These are phyloP conservation scores for Xylaria sp. DNA, from an alignment of 2,329 filamentous ascomycete genomes.

Conservation along the genomic window DNA sequence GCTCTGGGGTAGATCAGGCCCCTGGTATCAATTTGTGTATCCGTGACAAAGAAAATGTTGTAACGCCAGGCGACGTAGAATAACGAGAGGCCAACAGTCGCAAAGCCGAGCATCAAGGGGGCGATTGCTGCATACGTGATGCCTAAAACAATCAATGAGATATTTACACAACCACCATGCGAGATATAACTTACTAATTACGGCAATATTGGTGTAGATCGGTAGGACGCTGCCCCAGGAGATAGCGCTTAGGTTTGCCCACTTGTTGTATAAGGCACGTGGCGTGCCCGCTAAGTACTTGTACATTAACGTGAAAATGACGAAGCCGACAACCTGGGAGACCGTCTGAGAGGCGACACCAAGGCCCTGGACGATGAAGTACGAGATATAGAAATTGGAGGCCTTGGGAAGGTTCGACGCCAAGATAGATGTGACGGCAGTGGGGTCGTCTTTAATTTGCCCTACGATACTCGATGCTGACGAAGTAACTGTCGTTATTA, in stretches of 20 bases:
- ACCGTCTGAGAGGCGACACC: constrained; percentile 75
- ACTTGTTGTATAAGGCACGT: constrained; percentile 76
- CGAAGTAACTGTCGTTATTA: constrained; percentile 81
- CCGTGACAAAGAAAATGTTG: constrained; percentile 85
- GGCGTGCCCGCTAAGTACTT: constrained; percentile 77
- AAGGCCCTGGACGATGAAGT: constrained; percentile 91
- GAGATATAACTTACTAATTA: constrained; percentile 63
- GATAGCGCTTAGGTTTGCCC: constrained; percentile 71
- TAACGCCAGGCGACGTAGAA: constrained; percentile 91
- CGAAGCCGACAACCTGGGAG: constrained; percentile 70
- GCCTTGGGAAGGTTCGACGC: constrained; percentile 76
- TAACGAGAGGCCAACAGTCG: constrained; percentile 73
- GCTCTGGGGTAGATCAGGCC: constrained; percentile 87
- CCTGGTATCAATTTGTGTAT: constrained; percentile 82
- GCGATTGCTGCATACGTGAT: constrained; percentile 87
- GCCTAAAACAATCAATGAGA: constrained; percentile 49
- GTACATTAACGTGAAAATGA: constrained; percentile 74
- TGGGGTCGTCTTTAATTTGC: constrained; percentile 65
- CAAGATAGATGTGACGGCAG: constrained; percentile 63
- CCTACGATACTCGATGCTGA: constrained; percentile 72
- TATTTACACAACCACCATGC: too few species aligned
- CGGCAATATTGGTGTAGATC: constrained; percentile 77
- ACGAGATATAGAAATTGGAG: constrained; percentile 94
- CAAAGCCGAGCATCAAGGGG: constrained; percentile 81
- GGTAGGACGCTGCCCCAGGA: constrained; percentile 86